Evolutionary conservation across 1,139 yeast species (phyloP), one percentile per base, ranked within the genome.

Genomic region (Nakaseomyces nivariensis): DNA sequence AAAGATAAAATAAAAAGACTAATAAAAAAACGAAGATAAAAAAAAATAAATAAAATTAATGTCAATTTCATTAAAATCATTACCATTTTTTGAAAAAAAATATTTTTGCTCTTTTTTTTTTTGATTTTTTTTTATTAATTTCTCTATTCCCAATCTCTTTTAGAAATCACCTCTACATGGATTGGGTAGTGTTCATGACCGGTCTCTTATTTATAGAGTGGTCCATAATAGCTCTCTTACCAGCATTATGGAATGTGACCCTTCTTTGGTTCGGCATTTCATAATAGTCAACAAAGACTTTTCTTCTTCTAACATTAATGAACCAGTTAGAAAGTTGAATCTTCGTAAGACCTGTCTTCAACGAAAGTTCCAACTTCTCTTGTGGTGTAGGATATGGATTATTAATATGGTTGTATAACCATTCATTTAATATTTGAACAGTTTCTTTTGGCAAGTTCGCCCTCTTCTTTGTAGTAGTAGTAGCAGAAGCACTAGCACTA

Each of bases 271-370:
- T 38, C 9, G 42, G 42, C 29, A 38, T 38, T 6, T 38, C 44
- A 25, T 41, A 41, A 10, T 66, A 65, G 45, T 62, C 66, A 43
- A 55, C 57, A 41, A 70, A 71, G 9, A 88, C 79, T 66, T 87
- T 83, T 61, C 98, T 74, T 63, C 97, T 76, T 63, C 98, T 77
- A 31, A 96, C 97, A 67, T 92, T 92, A 61, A 92, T 92, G 64
- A 92, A 92, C 97, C 98, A 92, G 67, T 92, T 92, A 56, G 94
- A 82, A 54, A 92, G 76, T 67, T 92, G 98, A 58, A 89, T 95
- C 66, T 86, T 81, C 54, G 90, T 85, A 61, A 92, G 76, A 0
- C 97, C 96, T 0, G 98, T 92, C 62, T 79, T 77, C 59, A 77
- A 73, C 75, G 89, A 80, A 56, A 92, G 73, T 59, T 84, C 85